Percentiles rank a stretch among this genome's conserved stretches.
These are phyloP conservation scores for Trichoderma brevicompactum DNA, from an alignment of 2,329 filamentous ascomycete species.

Conservation along the genomic window DNA sequence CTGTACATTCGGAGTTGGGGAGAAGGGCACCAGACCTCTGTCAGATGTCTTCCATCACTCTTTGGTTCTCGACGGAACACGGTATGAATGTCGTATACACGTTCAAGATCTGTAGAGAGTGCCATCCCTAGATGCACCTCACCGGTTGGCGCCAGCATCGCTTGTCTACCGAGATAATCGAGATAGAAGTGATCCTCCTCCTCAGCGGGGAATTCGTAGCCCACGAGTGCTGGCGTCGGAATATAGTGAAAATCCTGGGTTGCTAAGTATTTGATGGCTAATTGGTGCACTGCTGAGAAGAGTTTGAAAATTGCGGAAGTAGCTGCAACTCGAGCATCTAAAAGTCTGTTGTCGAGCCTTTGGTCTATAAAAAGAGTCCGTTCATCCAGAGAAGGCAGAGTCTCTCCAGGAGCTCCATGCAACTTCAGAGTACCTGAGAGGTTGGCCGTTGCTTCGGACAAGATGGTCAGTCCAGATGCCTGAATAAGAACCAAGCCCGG, in stretches of 20 bases:
- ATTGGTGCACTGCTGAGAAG: not conserved
- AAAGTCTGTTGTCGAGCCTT: not conserved
- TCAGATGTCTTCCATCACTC: conserved; percentile 11
- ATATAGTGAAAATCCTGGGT: not conserved
- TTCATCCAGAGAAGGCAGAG: not conserved
- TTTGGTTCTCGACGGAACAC: conserved; percentile 6
- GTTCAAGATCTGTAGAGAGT: conserved; percentile 1
- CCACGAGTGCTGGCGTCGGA: conserved; percentile 3
- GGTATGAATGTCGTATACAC: conserved; percentile 6
- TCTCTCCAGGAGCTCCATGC: conserved; percentile 12
- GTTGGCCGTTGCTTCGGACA: conserved; percentile 2
- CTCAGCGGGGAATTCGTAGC: not conserved
- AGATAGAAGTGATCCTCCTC: conserved; percentile 18
- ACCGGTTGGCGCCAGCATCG: not conserved
- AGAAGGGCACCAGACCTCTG: conserved; percentile 9
- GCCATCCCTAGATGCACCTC: conserved; percentile 1
- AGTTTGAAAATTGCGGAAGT: conserved; percentile 9
- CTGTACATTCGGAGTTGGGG: too few relatives aligned
- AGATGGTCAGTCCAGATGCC: not conserved
- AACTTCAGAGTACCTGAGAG: not conserved
- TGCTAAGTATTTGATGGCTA: not conserved
- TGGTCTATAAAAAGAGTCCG: not conserved
- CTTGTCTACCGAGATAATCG: conserved; percentile 9
- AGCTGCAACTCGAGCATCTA: not conserved
- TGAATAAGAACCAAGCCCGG: not conserved